A percentile compares a stretch with the other conserved stretches of the same genome.
Evolutionary conservation across 2,329 filamentous ascomycete species (phyloP).

Genomic region (Venturia aucupariae): DNA sequence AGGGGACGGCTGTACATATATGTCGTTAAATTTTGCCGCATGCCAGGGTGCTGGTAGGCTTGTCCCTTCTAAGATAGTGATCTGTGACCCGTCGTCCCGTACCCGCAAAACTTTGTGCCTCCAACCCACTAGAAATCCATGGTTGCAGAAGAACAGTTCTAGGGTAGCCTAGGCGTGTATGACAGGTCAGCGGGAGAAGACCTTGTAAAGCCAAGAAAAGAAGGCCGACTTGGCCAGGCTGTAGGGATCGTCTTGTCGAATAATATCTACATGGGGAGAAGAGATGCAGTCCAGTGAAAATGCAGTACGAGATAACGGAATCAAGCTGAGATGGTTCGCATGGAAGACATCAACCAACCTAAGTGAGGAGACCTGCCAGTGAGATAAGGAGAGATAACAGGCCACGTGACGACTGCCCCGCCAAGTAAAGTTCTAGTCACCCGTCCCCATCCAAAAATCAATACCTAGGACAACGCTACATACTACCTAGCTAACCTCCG

Average conservation of each 20-base stretch:
- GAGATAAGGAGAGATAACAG: not conserved
- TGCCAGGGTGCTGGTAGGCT: not conserved
- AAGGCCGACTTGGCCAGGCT: not conserved
- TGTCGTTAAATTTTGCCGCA: not conserved
- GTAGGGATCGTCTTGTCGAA: not conserved
- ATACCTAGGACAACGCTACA: not conserved
- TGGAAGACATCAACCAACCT: not conserved
- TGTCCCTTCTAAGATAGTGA: not conserved
- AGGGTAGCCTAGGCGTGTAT: not conserved
- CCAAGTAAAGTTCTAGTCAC: not conserved
- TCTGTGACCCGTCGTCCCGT: not conserved
- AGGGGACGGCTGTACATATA: not conserved
- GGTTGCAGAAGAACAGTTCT: not conserved
- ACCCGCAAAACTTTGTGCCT: not conserved
- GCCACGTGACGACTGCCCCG: not conserved
- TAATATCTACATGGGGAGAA: not conserved
- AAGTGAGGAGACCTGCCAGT: not conserved
- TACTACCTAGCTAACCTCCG: not conserved
- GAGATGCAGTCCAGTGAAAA: not conserved
- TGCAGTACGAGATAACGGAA: not conserved
- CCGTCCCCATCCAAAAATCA: too few species aligned
- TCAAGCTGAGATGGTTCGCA: not conserved
- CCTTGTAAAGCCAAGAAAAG: not conserved
- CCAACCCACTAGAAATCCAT: not conserved
- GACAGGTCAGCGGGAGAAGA: not conserved